phyloP scores from a whole-genome alignment of 1,284 basidiomycete genomes.

The Leccinum cinnamomeum region DNA sequence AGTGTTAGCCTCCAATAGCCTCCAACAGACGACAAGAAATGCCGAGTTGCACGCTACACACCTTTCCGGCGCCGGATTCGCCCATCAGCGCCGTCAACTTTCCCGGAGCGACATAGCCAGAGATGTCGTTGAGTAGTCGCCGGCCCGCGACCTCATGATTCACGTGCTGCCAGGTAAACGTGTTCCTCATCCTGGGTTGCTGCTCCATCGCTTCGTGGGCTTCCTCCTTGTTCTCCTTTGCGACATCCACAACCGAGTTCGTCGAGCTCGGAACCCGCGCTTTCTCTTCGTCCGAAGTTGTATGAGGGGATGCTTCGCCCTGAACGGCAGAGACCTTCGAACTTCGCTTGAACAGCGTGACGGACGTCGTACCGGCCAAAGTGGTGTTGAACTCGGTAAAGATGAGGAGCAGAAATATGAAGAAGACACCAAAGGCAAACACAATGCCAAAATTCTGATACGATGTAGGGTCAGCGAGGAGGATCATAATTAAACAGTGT shows the following conservation, averaged over 20 bases:
- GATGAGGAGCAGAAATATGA: constrained; percentile 48
- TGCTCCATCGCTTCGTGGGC: constrained; percentile 10
- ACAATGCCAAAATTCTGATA: constrained; percentile 56
- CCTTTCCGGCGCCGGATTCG: constrained; percentile 79
- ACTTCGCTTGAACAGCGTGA: constrained; percentile 47
- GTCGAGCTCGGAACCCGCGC: constrained; percentile 20
- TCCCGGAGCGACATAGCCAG: constrained; percentile 81
- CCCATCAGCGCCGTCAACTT: constrained; percentile 80
- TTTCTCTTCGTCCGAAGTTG: constrained; percentile 29
- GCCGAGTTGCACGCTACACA: constrained; percentile 32
- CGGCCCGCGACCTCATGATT: constrained; percentile 61
- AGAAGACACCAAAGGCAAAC: constrained; percentile 50
- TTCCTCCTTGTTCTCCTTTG: constrained; percentile 11
- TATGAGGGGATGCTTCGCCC: neutral
- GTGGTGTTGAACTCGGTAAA: constrained; percentile 51
- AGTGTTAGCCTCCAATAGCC: neutral
- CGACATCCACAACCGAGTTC: constrained; percentile 33
- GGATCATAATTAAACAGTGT: no score
- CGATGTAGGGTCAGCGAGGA: neutral
- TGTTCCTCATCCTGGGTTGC: constrained; percentile 28
- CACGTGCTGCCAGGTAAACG: constrained; percentile 67
- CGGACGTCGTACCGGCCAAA: constrained; percentile 33
- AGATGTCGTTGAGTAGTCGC: constrained; percentile 73
- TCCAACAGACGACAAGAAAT: constrained; percentile 14
- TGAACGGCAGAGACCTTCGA: constrained; percentile 22